Base-by-base conservation (phyloP, 306 rosid species). In the Cicer bijugum region DNA sequence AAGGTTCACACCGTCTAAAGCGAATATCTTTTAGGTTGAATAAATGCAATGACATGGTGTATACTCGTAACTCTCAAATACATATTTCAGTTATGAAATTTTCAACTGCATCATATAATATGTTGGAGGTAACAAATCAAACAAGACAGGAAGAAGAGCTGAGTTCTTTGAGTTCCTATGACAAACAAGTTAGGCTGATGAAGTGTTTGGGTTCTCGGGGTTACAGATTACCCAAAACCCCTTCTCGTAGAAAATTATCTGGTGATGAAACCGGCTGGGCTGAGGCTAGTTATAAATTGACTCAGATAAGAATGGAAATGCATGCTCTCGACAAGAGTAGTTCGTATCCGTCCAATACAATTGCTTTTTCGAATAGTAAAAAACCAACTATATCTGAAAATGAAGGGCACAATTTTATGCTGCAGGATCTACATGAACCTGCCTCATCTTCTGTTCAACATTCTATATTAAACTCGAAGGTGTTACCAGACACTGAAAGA, bases 11-110 rank as follows among this genome's bases (percentile, higher is more conserved):
- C 58, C 60, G 63, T 77, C 68, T 5, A 74, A 80, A 81, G 59
- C 78, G 80, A 58, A 59, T 84, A 65, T 67, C 76, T 75, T 44
- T 76, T 74, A 88, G 84, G 65, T 53, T 55, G 52, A 76, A 42
- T 62, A 82, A 63, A 67, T 33, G 44, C 74, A 76, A 47, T 50
- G 68, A 3, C 33, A 48, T 67, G 78, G 59, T 14, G 43, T 33
- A 68, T 76, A 38, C 6, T 69, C 44, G 23, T 75, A 62, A 44
- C 46, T 74, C 79, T 67, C 86, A 82, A 1, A 16, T 45, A 67
- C 65, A 55, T 67, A 37, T 52, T 39, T 59, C 86, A 71, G 74
- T 35, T 40, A 61, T 28, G 75, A 79, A 76, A 51, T 79, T 85
- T 73, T 85, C 88, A 23, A 35, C 73, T 65, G 59, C 73, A 45